Evolutionary conservation across 768 basidiomycete genomes (phyloP).

Genomic region (Psilocybe azurescens): DNA sequence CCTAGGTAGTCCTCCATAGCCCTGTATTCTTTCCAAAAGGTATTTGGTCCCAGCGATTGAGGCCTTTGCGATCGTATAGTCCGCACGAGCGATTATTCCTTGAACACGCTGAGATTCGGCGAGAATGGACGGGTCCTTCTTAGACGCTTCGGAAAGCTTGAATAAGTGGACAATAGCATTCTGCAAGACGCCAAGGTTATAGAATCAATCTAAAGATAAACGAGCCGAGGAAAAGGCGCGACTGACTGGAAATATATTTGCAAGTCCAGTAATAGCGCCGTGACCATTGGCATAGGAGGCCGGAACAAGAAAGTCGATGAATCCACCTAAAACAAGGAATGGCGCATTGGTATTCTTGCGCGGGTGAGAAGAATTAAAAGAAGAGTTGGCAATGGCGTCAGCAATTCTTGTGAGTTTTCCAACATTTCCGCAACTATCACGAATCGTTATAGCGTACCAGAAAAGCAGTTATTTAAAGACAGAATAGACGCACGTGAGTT

Average conservation of each 20-base stretch:
- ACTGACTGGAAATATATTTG: conserved; percentile 78
- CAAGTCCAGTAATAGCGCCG: conserved; percentile 91
- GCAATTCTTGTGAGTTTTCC: conserved; percentile 90
- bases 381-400: conserved; percentile 60
- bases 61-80: conserved; percentile 77
- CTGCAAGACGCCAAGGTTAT: conserved; percentile 36
- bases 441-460: conserved; percentile 13
- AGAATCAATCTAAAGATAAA: neutral
- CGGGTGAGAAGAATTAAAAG: conserved; percentile 64
- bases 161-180: conserved; percentile 64
- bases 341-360: conserved; percentile 69
- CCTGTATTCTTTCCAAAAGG: conserved; percentile 72
- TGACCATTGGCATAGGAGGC: conserved; percentile 76
- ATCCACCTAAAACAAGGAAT: conserved; percentile 89
- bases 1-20: conserved; percentile 83
- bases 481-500: conserved; percentile 73
- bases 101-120: conserved; percentile 77
- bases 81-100: conserved; percentile 79
- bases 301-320: conserved; percentile 81
- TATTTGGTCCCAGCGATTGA: conserved; percentile 87
- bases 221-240: conserved; percentile 14
- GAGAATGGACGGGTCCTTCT: conserved; percentile 59
- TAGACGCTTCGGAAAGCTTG: conserved; percentile 62
- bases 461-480: neutral
- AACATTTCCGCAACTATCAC: conserved; percentile 81